Base-by-base conservation (phyloP, 2,329 filamentous ascomycete species). In the Coniochaeta prunicola region DNA sequence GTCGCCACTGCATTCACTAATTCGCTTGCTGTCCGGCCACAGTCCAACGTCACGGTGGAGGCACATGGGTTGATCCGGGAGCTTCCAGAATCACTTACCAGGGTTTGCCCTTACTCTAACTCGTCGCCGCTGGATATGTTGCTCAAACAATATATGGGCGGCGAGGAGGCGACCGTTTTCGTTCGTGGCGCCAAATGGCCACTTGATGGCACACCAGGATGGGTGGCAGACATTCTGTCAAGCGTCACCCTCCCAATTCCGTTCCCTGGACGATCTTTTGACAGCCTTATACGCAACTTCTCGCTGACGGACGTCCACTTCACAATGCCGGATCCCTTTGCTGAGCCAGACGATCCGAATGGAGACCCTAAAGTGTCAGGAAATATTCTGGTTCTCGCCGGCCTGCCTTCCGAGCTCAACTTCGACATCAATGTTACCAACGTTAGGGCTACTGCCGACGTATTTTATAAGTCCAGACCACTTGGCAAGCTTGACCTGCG, bases 221-320 rank as follows among this genome's bases (percentile, higher is more conserved):
- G 94, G 94, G 82, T 97, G 54, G 82, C 83, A 15, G 85, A 92
- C 57, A 80, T 99, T 24, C 77, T 97, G 38, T 86, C 87, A 53
- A 91, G 89, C 64, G 83, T 97, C 57, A 92, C 88, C 0, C 80
- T 97, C 0, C 92, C 92, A 3, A 77, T 97, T 7, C 89, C 91
- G 6, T 89, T 97, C 62, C 90, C 91, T 0, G 91, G 91, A 5
- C 85, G 87, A 60, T 87, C 87, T 0, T 87, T 97, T 66, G 91
- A 92, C 64, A 86, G 89, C 63, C 76, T 96, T 17, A 89, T 99
- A 69, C 88, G 87, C 65, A 93, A 94, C 65, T 97, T 97, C 69
- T 89, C 91, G 24, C 77, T 97, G 64, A 85, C 86, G 1, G 84
- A 97, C 68, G 91, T 96, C 42, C 86, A 96, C 66, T 96, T 99